Evolutionary conservation across 805 yeast genomes (phyloP).

Genomic region (Candida koratica): DNA sequence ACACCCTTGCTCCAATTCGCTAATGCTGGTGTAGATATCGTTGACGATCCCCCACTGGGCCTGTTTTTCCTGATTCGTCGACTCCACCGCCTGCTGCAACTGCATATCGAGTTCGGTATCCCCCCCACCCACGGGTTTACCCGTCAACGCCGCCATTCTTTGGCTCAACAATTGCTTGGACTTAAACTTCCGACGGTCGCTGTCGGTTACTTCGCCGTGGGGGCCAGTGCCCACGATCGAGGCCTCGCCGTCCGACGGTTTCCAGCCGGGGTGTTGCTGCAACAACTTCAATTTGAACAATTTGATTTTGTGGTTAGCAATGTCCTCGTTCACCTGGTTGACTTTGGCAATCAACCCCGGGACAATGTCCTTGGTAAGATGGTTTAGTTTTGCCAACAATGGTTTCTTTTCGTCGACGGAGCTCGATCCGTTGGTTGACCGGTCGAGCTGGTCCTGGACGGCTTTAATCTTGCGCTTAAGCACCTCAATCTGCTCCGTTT

Average conservation of each 20-base stretch:
- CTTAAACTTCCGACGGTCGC: conserved; percentile 75
- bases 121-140: conserved; percentile 44
- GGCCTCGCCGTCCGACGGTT: conserved; percentile 30
- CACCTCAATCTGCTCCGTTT: conserved; percentile 53
- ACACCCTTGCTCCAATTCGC: conserved; percentile 53
- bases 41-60: conserved; percentile 56
- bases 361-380: conserved; percentile 60
- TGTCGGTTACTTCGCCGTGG: conserved; percentile 79
- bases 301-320: conserved; percentile 63
- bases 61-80: conserved; percentile 50
- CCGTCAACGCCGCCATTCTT: conserved; percentile 91
- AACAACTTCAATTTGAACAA: conserved; percentile 52
- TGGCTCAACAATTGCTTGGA: conserved; percentile 75
- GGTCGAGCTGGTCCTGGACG: conserved; percentile 38
- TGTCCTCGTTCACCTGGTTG: conserved; percentile 59
- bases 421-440: conserved; percentile 23
- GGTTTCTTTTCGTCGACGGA: conserved; percentile 45
- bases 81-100: conserved; percentile 49
- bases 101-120: conserved; percentile 53
- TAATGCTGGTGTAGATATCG: conserved; percentile 71
- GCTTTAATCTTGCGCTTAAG: conserved; percentile 58
- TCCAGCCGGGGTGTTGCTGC: conserved; percentile 64
- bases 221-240: conserved; percentile 76
- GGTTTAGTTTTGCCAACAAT: conserved; percentile 54
- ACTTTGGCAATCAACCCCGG: conserved; percentile 68